Evolutionary conservation across 176 grass and related monocot genomes (phyloP).

Genomic region (Carex myosuroides): DNA sequence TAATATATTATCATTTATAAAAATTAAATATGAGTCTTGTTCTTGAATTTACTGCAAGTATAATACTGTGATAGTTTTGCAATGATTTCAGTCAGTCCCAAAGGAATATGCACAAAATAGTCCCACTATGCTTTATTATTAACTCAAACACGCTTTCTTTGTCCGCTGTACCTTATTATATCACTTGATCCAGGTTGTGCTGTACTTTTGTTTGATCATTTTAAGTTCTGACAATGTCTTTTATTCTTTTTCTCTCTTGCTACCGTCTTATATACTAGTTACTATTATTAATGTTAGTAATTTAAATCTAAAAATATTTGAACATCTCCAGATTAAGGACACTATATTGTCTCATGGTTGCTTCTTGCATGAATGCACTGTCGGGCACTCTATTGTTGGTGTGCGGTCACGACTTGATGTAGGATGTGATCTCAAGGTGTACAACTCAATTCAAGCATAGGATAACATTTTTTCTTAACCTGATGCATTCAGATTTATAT

Average conservation of each 20-base stretch:
- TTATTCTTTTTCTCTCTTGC: not conserved
- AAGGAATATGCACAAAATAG: not conserved
- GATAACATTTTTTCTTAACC: not conserved
- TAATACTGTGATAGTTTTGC: not conserved
- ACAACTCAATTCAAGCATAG: not conserved
- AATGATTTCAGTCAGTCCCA: not conserved
- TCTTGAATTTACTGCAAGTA: not conserved
- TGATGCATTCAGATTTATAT: not conserved
- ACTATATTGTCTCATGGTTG: slow-evolving; percentile 63
- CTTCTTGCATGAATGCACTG: slow-evolving; percentile 49
- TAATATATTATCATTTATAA: not conserved
- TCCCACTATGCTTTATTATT: not conserved
- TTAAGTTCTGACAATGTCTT: not conserved
- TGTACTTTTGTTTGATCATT: not conserved
- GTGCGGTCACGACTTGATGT: slow-evolving; percentile 44
- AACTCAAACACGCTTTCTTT: not conserved
- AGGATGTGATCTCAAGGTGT: slow-evolving; percentile 47
- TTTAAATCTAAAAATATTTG: not conserved
- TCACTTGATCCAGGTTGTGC: not conserved
- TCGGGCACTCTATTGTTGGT: slow-evolving; percentile 56
- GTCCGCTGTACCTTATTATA: not conserved
- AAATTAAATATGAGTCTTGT: not conserved
- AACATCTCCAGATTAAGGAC: slow-evolving; percentile 33
- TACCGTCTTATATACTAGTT: not conserved
- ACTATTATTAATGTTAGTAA: not conserved